These are phyloP conservation scores for Penicillium sp. DNA, from an alignment of 2,329 filamentous ascomycete species.

Conservation along the genomic window DNA sequence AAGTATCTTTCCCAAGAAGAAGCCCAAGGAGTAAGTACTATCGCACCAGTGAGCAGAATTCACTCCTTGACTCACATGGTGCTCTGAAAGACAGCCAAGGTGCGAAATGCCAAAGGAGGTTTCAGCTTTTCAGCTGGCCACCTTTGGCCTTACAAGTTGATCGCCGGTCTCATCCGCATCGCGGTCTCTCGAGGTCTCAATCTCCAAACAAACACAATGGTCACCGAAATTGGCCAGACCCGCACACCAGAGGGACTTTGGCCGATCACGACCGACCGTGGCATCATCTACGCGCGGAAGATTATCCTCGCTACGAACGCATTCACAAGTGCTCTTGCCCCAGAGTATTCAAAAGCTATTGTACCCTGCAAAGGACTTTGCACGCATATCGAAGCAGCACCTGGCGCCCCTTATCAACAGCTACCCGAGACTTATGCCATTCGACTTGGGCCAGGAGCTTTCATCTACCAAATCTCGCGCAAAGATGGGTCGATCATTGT, in stretches of 20 bases:
- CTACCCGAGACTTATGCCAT: constrained; percentile 63
- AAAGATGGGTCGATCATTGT: constrained; percentile 63
- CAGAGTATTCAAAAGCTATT: constrained; percentile 71
- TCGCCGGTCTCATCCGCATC: constrained; percentile 57
- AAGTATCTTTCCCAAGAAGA: constrained; percentile 24
- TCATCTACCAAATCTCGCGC: constrained; percentile 67
- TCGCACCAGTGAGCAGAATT: no score
- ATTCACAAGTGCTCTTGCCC: constrained; percentile 78
- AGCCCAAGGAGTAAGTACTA: constrained; percentile 26
- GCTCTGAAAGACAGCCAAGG: constrained; percentile 34
- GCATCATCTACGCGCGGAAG: constrained; percentile 64
- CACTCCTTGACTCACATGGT: not conserved
- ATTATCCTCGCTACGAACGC: constrained; percentile 85
- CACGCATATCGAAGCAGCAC: constrained; percentile 37
- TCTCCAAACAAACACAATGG: constrained; percentile 60
- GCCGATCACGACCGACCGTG: constrained; percentile 55
- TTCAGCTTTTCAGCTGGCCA: constrained; percentile 42
- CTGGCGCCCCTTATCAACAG: constrained; percentile 31
- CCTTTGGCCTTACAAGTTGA: constrained; percentile 75
- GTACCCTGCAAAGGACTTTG: constrained; percentile 71
- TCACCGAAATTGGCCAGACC: constrained; percentile 23
- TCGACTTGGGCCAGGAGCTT: constrained; percentile 57
- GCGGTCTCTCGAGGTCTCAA: constrained; percentile 45
- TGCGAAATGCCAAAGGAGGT: constrained; percentile 43
- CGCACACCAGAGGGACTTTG: constrained; percentile 15